Evolutionary conservation across 2,329 filamentous ascomycete species (phyloP).

Genomic region (Aspergillus tanneri): DNA sequence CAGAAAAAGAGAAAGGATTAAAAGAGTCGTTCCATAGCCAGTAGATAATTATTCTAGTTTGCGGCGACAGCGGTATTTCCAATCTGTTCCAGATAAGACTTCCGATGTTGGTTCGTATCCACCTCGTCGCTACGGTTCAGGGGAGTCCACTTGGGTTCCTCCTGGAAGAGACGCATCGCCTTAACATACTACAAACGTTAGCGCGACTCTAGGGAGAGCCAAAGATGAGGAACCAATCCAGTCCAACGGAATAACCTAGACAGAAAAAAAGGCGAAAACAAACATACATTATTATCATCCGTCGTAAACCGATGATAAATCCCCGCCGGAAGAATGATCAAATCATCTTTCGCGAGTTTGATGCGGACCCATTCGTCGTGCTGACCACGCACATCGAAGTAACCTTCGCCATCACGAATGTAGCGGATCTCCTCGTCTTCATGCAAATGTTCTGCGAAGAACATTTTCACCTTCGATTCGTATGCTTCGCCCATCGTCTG

Average conservation of each 20-base stretch:
- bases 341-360: constrained; percentile 75
- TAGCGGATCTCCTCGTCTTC: constrained; percentile 99
- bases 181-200: constrained; percentile 84
- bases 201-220: too few relatives aligned
- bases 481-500: constrained; percentile 81
- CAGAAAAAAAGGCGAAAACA: constrained; percentile 4
- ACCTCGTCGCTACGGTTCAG: constrained; percentile 77
- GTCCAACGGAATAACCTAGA: too few relatives aligned
- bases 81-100: constrained; percentile 65
- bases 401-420: constrained; percentile 82
- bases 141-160: constrained; percentile 97
- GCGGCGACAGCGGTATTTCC: constrained; percentile 26
- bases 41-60: constrained; percentile 16
- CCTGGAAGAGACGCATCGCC: constrained; percentile 95
- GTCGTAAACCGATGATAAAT: constrained; percentile 99
- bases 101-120: constrained; percentile 73
- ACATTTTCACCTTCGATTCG: constrained; percentile 88
- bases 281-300: constrained; percentile 80
- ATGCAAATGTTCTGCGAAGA: constrained; percentile 94
- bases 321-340: constrained; percentile 89
- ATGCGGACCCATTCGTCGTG: constrained; percentile 89
- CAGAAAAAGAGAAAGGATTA: background rate
- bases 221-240: too few relatives aligned
- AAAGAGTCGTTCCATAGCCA: background rate
- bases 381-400: constrained; percentile 84